Evolutionary conservation across 2,329 filamentous ascomycete genomes (phyloP).

Genomic region (Elsinoe australis): DNA sequence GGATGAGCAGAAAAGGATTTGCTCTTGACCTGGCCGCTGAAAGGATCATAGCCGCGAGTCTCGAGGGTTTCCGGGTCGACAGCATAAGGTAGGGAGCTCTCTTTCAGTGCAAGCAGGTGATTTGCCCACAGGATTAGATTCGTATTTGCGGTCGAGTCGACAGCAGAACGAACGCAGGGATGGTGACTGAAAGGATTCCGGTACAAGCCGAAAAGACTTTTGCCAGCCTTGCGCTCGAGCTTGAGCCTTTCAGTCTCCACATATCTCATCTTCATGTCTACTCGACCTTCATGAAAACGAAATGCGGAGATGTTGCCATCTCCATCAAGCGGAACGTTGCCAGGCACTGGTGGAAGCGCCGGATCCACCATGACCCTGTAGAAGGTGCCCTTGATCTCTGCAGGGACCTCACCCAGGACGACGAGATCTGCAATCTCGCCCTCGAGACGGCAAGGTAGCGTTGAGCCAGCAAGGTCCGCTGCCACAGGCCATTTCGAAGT

Average conservation of each 20-base stretch:
- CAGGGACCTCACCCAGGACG: slow-evolving; percentile 28
- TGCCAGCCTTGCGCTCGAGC: slow-evolving; percentile 33
- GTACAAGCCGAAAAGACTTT: slow-evolving; percentile 47
- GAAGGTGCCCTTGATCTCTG: slow-evolving; percentile 30
- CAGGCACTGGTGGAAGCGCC: slow-evolving; percentile 48
- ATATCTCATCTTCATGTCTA: slow-evolving; percentile 38
- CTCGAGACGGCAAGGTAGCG: slow-evolving; percentile 33
- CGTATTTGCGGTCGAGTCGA: slow-evolving; percentile 52
- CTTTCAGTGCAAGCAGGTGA: slow-evolving; percentile 48
- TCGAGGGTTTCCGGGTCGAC: slow-evolving; percentile 37
- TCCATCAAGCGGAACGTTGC: slow-evolving; percentile 45
- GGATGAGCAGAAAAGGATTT: slow-evolving; percentile 41
- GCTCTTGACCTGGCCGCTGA: slow-evolving; percentile 33
- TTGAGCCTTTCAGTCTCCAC: slow-evolving; percentile 38
- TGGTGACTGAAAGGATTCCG: slow-evolving; percentile 52
- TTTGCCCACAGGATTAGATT: slow-evolving; percentile 54
- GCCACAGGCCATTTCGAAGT: slow-evolving; percentile 11
- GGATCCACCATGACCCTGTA: slow-evolving; percentile 47
- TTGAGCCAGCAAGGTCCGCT: slow-evolving; percentile 7
- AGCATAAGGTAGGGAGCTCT: slow-evolving; percentile 36
- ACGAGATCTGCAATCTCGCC: slow-evolving; percentile 32
- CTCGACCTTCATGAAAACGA: slow-evolving; percentile 36
- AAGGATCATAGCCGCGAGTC: slow-evolving; percentile 35
- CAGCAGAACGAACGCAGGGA: slow-evolving; percentile 48
- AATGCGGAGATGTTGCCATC: slow-evolving; percentile 40